phyloP scores from a whole-genome alignment of 352 stramenopile species.

The Globisporangium megalacanthum region DNA sequence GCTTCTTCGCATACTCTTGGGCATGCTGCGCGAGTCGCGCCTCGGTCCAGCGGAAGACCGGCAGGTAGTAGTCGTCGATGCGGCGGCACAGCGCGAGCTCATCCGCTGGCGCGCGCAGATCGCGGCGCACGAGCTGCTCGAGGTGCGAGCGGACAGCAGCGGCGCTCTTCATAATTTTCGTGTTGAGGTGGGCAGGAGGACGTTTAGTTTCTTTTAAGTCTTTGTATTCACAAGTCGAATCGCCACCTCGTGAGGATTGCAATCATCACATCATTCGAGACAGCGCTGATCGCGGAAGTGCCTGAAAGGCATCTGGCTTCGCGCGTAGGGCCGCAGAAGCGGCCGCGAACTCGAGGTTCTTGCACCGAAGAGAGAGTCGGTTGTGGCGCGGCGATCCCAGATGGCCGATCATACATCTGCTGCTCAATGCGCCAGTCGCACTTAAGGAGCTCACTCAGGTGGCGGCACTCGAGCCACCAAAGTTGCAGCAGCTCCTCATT shows the following conservation, averaged over 20 bases:
- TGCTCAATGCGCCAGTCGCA: no score
- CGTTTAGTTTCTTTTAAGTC: not conserved
- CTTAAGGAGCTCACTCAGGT: no score
- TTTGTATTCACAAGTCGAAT: not conserved
- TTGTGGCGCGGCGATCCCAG: no score
- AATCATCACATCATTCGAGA: not conserved
- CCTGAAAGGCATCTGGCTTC: no score
- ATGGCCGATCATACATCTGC: no score
- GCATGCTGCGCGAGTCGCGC: conserved; percentile 12
- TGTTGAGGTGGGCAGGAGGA: not conserved
- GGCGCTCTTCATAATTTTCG: not conserved
- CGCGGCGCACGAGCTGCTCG: conserved; percentile 45
- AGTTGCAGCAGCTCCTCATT: conserved; percentile 1
- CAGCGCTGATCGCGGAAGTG: no score
- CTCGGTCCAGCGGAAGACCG: conserved; percentile 69
- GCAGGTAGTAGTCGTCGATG: conserved; percentile 73
- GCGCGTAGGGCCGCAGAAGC: no score
- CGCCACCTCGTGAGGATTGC: not conserved
- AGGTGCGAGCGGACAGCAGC: conserved; percentile 35
- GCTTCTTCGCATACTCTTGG: not conserved
- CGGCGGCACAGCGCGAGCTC: conserved; percentile 35
- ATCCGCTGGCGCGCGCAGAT: conserved; percentile 23
- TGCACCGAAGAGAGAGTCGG: no score
- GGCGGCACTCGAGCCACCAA: no score
- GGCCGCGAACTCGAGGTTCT: no score